Evolutionary conservation across 108 stramenopile species (phyloP).

Genomic region (Fistulifera pelliculosa): DNA sequence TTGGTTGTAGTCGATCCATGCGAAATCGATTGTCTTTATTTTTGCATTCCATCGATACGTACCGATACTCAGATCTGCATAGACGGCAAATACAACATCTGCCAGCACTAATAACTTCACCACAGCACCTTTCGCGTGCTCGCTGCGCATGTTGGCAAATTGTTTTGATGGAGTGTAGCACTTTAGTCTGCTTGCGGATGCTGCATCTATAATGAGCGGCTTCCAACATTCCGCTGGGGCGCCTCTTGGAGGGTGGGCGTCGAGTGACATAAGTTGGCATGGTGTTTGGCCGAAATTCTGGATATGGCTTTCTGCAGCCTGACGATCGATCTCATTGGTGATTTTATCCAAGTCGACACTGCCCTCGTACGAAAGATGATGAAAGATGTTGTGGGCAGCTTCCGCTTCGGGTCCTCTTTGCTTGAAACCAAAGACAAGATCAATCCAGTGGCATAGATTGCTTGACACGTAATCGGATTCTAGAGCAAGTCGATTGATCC

Average conservation of each 20-base stretch:
- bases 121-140: constrained; percentile 32
- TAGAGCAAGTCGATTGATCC: constrained; percentile 83
- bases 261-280: constrained; percentile 65
- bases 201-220: constrained; percentile 46
- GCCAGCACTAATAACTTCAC: constrained; percentile 43
- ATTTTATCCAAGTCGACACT: constrained; percentile 92
- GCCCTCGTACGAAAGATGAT: constrained; percentile 96
- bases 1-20: constrained; percentile 35
- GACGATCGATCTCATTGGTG: constrained; percentile 69
- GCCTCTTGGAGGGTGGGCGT: constrained; percentile 57
- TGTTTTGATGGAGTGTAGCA: constrained; percentile 69
- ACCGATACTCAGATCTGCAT: constrained; percentile 63
- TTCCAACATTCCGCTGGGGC: constrained; percentile 36
- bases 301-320: constrained; percentile 89
- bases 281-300: constrained; percentile 97
- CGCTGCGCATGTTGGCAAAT: constrained; percentile 41
- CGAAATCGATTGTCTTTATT: constrained; percentile 29
- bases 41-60: constrained; percentile 51
- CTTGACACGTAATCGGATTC: constrained; percentile 89
- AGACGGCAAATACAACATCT: constrained; percentile 50
- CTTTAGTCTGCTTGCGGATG: constrained; percentile 23
- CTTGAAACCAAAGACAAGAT: constrained; percentile 94
- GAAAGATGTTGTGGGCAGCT: constrained; percentile 88
- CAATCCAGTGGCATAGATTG: constrained; percentile 91
- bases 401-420: constrained; percentile 82